Conservation (phyloP, 192 early-diverging fungal species). For the Dispira simplex region DNA sequence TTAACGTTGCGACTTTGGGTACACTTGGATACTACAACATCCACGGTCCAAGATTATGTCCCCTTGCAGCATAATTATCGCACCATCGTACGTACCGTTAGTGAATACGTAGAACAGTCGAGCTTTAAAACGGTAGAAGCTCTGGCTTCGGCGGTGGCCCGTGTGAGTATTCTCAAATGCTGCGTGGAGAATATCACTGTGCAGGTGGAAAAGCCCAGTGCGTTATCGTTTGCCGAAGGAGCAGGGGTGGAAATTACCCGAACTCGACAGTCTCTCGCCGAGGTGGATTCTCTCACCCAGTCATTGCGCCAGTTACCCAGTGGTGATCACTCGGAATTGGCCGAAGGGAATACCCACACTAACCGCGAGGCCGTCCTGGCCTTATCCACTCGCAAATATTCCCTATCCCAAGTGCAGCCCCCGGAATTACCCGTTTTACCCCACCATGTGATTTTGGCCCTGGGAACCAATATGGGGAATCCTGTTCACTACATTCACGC, state of each 20-base stretch:
- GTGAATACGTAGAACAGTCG: slow-evolving; percentile 68
- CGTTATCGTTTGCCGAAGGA: slow-evolving; percentile 76
- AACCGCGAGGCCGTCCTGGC: background rate
- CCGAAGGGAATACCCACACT: background rate
- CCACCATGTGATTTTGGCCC: slow-evolving; percentile 60
- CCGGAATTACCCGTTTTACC: background rate
- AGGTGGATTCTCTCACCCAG: no score
- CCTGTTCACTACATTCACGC: slow-evolving; percentile 58
- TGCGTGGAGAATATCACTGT: slow-evolving; percentile 80
- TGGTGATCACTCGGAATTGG: no score
- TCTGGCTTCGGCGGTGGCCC: slow-evolving; percentile 66
- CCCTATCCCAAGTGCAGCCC: slow-evolving; percentile 5
- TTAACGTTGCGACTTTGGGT: slow-evolving; percentile 57
- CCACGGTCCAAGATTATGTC: slow-evolving; percentile 35
- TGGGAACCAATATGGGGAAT: slow-evolving; percentile 89
- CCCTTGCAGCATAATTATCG: slow-evolving; percentile 72
- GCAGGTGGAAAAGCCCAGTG: slow-evolving; percentile 88
- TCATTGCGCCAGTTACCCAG: background rate
- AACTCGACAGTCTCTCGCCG: slow-evolving; percentile 31
- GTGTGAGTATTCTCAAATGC: slow-evolving; percentile 59
- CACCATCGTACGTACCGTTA: slow-evolving; percentile 72
- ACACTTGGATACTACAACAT: slow-evolving; percentile 12
- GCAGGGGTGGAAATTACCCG: slow-evolving; percentile 86
- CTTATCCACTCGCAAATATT: background rate
- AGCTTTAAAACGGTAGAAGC: slow-evolving; percentile 94